A percentile compares a stretch with the other conserved stretches of the same genome.
phyloP scores from a whole-genome alignment of 1,139 yeast species.

The Saccharomycopsis phalli region DNA sequence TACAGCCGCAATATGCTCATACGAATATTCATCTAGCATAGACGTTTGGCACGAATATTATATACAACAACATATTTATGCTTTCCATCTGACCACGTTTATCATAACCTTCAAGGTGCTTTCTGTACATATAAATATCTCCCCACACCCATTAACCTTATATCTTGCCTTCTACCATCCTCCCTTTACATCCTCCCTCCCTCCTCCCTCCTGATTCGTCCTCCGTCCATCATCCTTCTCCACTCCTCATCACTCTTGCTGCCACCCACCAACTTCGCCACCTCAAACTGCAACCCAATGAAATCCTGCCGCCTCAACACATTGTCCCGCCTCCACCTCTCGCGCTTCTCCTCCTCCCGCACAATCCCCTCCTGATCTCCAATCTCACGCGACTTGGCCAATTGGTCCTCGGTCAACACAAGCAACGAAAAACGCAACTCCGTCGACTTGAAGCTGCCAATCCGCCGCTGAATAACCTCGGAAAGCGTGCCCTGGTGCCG shows the following conservation, averaged over 20 bases:
- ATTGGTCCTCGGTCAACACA: constrained; percentile 46
- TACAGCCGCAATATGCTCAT: too few species aligned
- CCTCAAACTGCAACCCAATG: constrained; percentile 42
- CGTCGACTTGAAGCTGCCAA: constrained; percentile 35
- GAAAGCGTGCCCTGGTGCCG: constrained; percentile 41
- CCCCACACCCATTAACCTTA: too few species aligned
- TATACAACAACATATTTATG: too few species aligned
- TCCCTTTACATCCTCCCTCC: neutral
- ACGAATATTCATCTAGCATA: too few species aligned
- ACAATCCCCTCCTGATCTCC: constrained; percentile 34
- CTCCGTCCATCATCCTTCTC: constrained; percentile 31
- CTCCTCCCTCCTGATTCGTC: constrained; percentile 9
- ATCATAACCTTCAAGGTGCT: too few species aligned
- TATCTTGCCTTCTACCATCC: too few species aligned
- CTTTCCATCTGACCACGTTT: too few species aligned
- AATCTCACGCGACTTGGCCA: constrained; percentile 30
- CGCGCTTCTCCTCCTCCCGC: constrained; percentile 31
- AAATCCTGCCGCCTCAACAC: constrained; percentile 47
- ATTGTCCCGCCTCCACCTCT: constrained; percentile 34
- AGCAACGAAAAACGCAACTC: constrained; percentile 55
- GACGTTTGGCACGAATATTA: too few species aligned
- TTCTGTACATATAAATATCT: too few species aligned
- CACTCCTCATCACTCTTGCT: constrained; percentile 38
- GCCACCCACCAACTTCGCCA: constrained; percentile 35
- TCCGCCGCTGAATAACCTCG: constrained; percentile 37